Evolutionary conservation across 2,329 filamentous ascomycete genomes (phyloP).

Genomic region (Fusarium xylarioides): DNA sequence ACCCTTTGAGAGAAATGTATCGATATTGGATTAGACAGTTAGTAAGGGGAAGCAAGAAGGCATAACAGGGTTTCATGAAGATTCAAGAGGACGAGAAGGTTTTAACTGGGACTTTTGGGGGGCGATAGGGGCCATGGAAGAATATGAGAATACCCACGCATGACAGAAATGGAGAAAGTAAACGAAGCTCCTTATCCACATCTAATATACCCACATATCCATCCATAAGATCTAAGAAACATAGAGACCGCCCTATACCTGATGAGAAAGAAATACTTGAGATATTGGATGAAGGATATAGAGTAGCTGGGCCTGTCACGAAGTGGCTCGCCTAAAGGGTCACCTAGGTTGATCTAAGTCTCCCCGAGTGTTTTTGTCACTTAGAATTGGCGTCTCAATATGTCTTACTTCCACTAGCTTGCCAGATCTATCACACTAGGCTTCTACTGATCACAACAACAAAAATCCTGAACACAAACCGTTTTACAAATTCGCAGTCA

Average conservation of each 20-base stretch:
- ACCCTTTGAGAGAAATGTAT: slow-evolving; percentile 16
- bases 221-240: neutral
- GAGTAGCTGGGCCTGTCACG: too few species aligned
- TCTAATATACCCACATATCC: neutral
- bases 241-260: neutral
- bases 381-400: neutral
- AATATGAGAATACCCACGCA: neutral
- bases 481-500: neutral
- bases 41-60: neutral
- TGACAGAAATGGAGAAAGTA: neutral
- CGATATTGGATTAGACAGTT: slow-evolving; percentile 3
- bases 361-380: neutral
- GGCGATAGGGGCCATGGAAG: neutral
- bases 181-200: neutral
- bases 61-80: neutral
- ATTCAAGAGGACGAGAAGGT: neutral
- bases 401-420: neutral
- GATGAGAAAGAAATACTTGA: neutral
- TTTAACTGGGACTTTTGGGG: neutral
- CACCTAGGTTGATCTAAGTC: neutral
- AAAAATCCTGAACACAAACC: neutral
- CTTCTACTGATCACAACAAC: neutral
- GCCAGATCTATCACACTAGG: neutral
- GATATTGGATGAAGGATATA: neutral
- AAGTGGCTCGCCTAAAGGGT: neutral